Base-by-base conservation (phyloP, 257 asterid genomes). In the Paraleonurus japonicus region DNA sequence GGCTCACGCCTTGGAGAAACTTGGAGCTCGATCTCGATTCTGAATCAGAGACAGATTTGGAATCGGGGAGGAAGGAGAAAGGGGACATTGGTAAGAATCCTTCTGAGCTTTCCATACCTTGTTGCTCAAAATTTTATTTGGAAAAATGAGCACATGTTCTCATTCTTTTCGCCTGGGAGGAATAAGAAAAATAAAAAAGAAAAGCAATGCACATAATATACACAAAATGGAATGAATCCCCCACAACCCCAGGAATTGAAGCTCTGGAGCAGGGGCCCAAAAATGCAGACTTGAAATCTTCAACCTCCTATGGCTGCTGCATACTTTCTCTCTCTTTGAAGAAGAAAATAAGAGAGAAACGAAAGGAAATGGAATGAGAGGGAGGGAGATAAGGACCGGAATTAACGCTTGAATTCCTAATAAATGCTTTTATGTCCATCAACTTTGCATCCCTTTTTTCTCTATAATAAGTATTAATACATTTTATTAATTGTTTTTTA, bases 321-420 rank as follows among this genome's bases (percentile, higher is more conserved):
- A 22, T 22, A 39, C 23, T 16, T 7, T 57, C 11, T 67, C 10
- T 60, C 43, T 62, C 71, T 67, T 16, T 10, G 45, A 37, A 68
- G 53, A 57, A 27, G 41, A 23, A 47, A n/a, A 28, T 2, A 33
- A 7, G 67, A 28, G 28, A 51, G 68, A 30, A n/a, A n/a, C n/a
- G 47, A 17, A 16, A 65, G 48, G 11, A 27, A 8, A 35, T 35
- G 11, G 16, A 24, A 41, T 16, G 15, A 12, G 43, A 51, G 74
- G 8, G 78, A 61, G 53, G 76, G 66, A 70, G 77, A 16, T 50
- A 82, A 54, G 75, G 78, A 82, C 79, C 88, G 87, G 71, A 82
- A 16, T 74, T 84, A 45, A 33, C 84, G 90, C 62, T n/a, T n/a
- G n/a, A n/a, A n/a, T n/a, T n/a, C n/a, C n/a, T n/a, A n/a, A n/a